Base-by-base conservation (phyloP, 441 rosid genomes). In the Jatropha podagrica region DNA sequence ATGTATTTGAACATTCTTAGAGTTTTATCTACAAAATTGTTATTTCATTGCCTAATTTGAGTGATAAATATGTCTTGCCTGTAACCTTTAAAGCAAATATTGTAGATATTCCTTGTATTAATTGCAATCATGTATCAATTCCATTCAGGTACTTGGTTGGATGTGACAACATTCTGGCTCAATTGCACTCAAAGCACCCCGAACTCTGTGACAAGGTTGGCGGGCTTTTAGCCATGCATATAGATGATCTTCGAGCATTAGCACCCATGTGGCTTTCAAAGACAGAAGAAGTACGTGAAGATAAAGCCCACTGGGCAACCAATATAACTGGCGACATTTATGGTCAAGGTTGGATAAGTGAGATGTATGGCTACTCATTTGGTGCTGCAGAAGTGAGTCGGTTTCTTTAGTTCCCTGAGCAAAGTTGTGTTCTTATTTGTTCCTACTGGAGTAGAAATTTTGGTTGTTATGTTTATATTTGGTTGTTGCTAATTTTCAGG, bases 301-400 rank as follows among this genome's bases (percentile, higher is more conserved):
- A 94, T 78, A 91, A 82, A 77, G 90, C 89, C 81, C 99, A 94
- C 78, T 96, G 99, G 98, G 75, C 88, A 44, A 94, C 98, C 82
- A 94, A 96, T 76, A 77, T 96, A 77, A 96, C 99, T 8, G 99
- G 99, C 27, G 99, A 96, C 78, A 90, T 94, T 77, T 96, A 96
- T 66, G 97, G 92, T 18, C 71, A 83, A 85, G 99, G 99, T 76
- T 96, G 98, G 98, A 96, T 96, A 70, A 96, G 98, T 80, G 99
- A 96, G 90, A 96, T 96, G 99, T 94, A 94, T 83, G 99, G 99
- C 83, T 96, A 96, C 88, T 94, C 99, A 54, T 96, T 96, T 80
- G 99, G 99, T 79, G 99, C 99, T 12, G 98, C 99, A 20, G 95
- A 96, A 77, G 99, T 96, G 81, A 76, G 88, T 79, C 63, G 42